Evolutionary conservation across 345 rosid species (phyloP).

Genomic region (Gossypium sturtianum): DNA sequence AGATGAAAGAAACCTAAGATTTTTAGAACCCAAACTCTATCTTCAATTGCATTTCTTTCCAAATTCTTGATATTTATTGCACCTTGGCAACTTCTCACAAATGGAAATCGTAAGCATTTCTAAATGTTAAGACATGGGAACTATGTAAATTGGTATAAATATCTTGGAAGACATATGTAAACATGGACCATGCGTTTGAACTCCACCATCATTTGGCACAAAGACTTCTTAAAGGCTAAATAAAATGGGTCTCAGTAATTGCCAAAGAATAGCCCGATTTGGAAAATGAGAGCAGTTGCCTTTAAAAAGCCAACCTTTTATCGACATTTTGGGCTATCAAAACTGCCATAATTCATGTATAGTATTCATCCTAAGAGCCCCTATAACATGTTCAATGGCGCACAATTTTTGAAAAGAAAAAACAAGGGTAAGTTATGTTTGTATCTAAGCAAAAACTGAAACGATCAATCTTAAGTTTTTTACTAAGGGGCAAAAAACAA

Average conservation of each 20-base stretch:
- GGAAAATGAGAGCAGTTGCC: background rate
- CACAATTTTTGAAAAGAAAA: background rate
- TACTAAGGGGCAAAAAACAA: background rate
- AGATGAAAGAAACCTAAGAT: slow-evolving; percentile 4
- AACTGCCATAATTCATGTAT: background rate
- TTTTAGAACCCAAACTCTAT: background rate
- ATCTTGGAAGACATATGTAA: background rate
- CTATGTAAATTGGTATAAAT: background rate
- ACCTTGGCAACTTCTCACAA: background rate
- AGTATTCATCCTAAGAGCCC: background rate
- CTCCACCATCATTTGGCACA: background rate
- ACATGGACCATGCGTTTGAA: background rate
- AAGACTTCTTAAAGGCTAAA: background rate
- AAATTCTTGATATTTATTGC: background rate
- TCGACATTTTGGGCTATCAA: background rate
- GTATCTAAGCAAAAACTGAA: background rate
- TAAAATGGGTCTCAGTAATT: background rate
- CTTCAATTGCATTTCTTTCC: background rate
- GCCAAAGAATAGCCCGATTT: background rate
- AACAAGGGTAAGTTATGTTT: background rate
- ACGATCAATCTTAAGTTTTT: background rate
- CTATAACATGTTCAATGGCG: background rate
- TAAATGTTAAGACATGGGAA: background rate
- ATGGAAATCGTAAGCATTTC: background rate
- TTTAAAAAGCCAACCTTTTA: background rate